A percentile compares a stretch with the other conserved stretches of the same genome.
Evolutionary conservation across 2,329 filamentous ascomycete genomes (phyloP).

Genomic region (Lachnellula hyalina): DNA sequence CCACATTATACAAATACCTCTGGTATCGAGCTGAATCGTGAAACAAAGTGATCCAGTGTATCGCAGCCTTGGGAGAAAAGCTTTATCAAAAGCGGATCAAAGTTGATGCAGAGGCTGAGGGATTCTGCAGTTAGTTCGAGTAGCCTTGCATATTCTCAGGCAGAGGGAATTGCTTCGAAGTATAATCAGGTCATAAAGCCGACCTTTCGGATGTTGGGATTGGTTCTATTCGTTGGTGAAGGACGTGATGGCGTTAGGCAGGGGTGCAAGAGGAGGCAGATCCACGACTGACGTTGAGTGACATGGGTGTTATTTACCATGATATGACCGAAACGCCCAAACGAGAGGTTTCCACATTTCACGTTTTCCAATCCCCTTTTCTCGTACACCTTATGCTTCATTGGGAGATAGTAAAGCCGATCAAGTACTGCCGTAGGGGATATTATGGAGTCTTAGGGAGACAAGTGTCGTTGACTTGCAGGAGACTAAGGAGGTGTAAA

Average conservation of each 20-base stretch:
- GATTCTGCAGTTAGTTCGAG: constrained; percentile 6
- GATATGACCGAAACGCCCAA: constrained; percentile 8
- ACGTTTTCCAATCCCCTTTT: constrained; percentile 10
- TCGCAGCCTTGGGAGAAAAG: constrained; percentile 16
- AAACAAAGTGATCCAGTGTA: constrained; percentile 21
- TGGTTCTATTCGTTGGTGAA: constrained; percentile 4
- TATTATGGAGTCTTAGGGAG: neutral
- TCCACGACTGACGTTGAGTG: constrained; percentile 12
- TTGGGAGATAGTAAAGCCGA: neutral
- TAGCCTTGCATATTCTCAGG: constrained; percentile 2
- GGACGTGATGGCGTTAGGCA: neutral
- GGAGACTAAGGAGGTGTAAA: neutral
- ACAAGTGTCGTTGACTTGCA: neutral
- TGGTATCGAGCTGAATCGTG: constrained; percentile 5
- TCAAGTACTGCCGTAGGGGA: neutral
- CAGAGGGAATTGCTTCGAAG: neutral
- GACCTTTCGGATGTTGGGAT: constrained; percentile 4
- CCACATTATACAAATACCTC: constrained; percentile 5
- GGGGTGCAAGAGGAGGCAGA: neutral
- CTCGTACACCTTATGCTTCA: neutral
- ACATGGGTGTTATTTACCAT: constrained; percentile 9
- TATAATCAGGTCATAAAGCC: constrained; percentile 21
- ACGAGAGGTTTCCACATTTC: constrained; percentile 8
- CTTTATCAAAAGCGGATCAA: constrained; percentile 27
- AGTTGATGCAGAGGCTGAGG: constrained; percentile 11